Evolutionary conservation across 2,329 filamentous ascomycete genomes (phyloP).

Genomic region (Diplodia seriata): DNA sequence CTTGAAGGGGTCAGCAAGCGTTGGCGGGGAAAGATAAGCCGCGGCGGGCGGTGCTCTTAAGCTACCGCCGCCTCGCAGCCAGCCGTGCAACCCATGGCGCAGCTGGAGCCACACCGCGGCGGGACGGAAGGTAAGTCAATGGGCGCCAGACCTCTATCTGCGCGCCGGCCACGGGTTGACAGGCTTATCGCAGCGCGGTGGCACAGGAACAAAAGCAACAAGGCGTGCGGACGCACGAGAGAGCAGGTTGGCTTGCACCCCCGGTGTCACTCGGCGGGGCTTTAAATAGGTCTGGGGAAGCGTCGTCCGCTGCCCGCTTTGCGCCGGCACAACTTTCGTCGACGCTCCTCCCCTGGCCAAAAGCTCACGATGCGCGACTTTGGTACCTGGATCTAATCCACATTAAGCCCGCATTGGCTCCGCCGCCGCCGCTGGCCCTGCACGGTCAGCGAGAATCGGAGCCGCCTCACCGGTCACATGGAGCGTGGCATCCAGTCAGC

Average conservation of each 20-base stretch:
- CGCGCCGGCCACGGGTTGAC: conserved; percentile 16
- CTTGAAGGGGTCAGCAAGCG: conserved; percentile 3
- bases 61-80: neutral
- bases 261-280: conserved; percentile 8
- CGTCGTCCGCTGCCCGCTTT: neutral
- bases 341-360: conserved; percentile 14
- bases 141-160: conserved; percentile 28
- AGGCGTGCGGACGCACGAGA: neutral
- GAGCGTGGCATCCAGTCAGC: conserved; percentile 21
- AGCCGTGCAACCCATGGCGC: conserved; percentile 2
- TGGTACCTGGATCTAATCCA: conserved; percentile 29
- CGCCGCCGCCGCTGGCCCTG: conserved; percentile 16
- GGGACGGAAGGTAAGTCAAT: conserved; percentile 1
- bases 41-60: conserved; percentile 22
- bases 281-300: conserved; percentile 21
- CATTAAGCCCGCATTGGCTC: conserved; percentile 25
- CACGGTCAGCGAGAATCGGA: conserved; percentile 9
- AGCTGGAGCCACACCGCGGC: neutral
- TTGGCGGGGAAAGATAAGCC: neutral
- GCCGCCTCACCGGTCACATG: conserved; percentile 28
- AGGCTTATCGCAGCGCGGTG: conserved; percentile 24
- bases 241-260: conserved; percentile 11
- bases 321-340: conserved; percentile 16
- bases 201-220: conserved; percentile 8
- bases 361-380: conserved; percentile 28